These are phyloP conservation scores for Lachnellula subtilissima DNA, from an alignment of 2,329 filamentous ascomycete genomes.

Conservation along the genomic window DNA sequence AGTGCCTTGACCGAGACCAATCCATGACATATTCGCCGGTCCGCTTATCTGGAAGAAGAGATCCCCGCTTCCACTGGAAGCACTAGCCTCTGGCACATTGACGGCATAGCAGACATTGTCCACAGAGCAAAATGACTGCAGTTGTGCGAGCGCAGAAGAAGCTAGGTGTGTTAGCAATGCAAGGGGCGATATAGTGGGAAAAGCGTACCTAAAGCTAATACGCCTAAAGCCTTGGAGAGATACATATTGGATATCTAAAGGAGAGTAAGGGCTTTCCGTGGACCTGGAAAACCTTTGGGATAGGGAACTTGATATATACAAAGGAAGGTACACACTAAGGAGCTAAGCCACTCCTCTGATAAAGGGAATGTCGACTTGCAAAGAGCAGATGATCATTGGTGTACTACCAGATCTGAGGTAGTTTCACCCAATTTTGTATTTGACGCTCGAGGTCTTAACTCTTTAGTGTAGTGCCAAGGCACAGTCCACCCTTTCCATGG, in stretches of 20 bases:
- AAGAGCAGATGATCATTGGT: too few relatives aligned
- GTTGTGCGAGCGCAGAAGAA: constrained; percentile 16
- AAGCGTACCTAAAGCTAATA: constrained; percentile 16
- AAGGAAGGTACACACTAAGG: too few relatives aligned
- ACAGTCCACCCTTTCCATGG: too few relatives aligned
- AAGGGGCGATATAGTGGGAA: not conserved
- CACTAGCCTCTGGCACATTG: constrained; percentile 50
- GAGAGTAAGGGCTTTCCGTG: too few relatives aligned
- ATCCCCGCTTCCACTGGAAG: constrained; percentile 45
- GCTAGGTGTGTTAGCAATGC: constrained; percentile 6
- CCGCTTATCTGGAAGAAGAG: constrained; percentile 55
- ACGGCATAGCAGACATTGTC: constrained; percentile 39
- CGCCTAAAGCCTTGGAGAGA: constrained; percentile 3
- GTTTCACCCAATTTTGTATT: too few relatives aligned
- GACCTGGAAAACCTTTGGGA: too few relatives aligned
- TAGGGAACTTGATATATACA: too few relatives aligned
- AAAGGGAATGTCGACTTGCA: too few relatives aligned
- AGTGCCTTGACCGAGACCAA: constrained; percentile 50
- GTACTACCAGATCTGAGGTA: too few relatives aligned
- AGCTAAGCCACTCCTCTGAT: too few relatives aligned
- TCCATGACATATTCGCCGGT: constrained; percentile 48
- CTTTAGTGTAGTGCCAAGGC: too few relatives aligned
- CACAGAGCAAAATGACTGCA: constrained; percentile 17
- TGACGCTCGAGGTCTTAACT: too few relatives aligned
- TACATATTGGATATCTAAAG: not conserved